Percentiles rank a stretch among this genome's conserved stretches.
Conservation (phyloP, 805 yeast genomes). For the Huiozyma sinensis region DNA sequence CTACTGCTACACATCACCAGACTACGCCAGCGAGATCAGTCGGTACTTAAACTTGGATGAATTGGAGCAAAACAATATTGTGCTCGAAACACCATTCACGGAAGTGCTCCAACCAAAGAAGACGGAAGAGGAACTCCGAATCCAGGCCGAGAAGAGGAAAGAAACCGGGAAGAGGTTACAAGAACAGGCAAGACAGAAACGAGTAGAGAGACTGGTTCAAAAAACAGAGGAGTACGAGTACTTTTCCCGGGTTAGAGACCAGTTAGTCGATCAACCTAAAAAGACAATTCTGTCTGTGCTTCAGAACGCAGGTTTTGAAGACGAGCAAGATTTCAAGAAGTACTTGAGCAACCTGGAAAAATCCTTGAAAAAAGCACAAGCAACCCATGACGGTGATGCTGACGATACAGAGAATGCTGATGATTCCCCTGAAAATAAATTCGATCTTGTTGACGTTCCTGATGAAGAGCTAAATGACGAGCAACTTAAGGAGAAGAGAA, state of each 20-base stretch:
- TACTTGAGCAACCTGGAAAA: slow-evolving; percentile 55
- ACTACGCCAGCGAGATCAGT: slow-evolving; percentile 56
- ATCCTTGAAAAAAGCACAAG: slow-evolving; percentile 58
- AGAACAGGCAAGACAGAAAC: slow-evolving; percentile 79
- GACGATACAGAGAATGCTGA: slow-evolving; percentile 34
- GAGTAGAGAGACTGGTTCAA: slow-evolving; percentile 69
- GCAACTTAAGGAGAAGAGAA: slow-evolving; percentile 75
- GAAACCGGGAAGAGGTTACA: slow-evolving; percentile 85
- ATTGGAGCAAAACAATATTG: slow-evolving; percentile 59
- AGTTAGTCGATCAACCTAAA: slow-evolving; percentile 40
- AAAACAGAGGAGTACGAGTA: slow-evolving; percentile 73
- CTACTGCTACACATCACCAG: slow-evolving; percentile 63
- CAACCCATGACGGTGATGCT: slow-evolving; percentile 46
- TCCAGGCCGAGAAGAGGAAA: slow-evolving; percentile 66
- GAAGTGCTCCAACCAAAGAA: slow-evolving; percentile 60
- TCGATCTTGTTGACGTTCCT: slow-evolving; percentile 70
- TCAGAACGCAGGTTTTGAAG: slow-evolving; percentile 68
- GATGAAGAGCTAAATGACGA: slow-evolving; percentile 76
- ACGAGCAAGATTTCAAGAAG: slow-evolving; percentile 58
- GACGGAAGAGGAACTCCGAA: slow-evolving; percentile 68
- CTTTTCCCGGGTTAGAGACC: slow-evolving; percentile 47
- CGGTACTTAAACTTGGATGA: slow-evolving; percentile 47
- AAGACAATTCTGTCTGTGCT: slow-evolving; percentile 45
- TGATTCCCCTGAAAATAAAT: slow-evolving; percentile 36
- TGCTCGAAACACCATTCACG: slow-evolving; percentile 72